phyloP scores from a whole-genome alignment of 1,139 yeast genomes.

The Suhomyces choctaworum region DNA sequence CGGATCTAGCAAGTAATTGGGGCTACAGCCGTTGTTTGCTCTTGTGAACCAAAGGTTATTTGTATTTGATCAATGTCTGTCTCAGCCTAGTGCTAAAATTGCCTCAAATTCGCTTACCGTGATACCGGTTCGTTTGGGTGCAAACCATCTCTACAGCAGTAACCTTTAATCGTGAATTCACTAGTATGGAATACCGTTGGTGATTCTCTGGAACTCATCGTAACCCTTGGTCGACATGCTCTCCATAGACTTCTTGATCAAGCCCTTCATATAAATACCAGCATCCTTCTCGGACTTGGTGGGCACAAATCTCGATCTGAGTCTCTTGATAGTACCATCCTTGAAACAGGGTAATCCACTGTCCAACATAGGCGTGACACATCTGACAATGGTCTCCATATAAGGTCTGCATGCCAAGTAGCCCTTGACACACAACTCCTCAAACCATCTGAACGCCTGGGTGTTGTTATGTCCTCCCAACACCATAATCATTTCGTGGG shows the following conservation, averaged over 20 bases:
- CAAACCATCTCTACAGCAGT: neutral
- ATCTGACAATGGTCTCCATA: constrained; percentile 80
- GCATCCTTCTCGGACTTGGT: constrained; percentile 84
- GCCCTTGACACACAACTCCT: constrained; percentile 91
- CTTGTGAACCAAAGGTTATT: no score
- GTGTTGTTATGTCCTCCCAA: constrained; percentile 87
- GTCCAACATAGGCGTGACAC: constrained; percentile 90
- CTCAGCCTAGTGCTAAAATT: neutral
- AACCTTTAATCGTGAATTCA: neutral
- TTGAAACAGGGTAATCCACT: constrained; percentile 97
- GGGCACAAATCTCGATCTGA: constrained; percentile 79
- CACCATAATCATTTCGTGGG: constrained; percentile 94
- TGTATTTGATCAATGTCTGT: no score
- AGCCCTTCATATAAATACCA: constrained; percentile 68
- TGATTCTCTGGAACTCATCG: constrained; percentile 94
- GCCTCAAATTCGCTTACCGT: neutral
- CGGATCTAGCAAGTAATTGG: no score
- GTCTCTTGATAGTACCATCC: constrained; percentile 73
- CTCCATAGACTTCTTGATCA: constrained; percentile 81
- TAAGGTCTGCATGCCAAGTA: constrained; percentile 88
- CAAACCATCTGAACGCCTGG: constrained; percentile 91
- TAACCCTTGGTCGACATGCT: constrained; percentile 90
- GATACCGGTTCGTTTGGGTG: neutral
- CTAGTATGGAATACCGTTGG: constrained; percentile 89
- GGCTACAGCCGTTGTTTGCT: no score